Conservation (phyloP, 2,329 filamentous ascomycete genomes). For the Ciborinia camelliae region DNA sequence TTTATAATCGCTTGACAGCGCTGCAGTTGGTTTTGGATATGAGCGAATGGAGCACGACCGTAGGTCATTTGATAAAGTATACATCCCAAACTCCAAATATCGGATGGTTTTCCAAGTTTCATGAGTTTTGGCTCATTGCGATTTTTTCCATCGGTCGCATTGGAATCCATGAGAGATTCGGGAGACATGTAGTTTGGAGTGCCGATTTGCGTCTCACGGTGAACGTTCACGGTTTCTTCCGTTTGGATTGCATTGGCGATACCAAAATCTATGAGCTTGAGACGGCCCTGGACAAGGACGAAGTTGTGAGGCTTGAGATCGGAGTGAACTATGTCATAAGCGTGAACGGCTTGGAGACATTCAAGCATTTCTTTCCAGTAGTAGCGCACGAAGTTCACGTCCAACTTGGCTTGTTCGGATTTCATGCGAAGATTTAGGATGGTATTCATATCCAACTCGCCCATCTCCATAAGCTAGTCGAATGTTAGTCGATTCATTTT, state of each 20-base stretch:
- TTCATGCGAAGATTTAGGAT: slow-evolving; percentile 73
- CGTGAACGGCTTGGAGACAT: slow-evolving; percentile 85
- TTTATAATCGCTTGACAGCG: slow-evolving; percentile 86
- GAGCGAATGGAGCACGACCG: slow-evolving; percentile 90
- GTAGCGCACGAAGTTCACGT: slow-evolving; percentile 88
- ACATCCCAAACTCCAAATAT: slow-evolving; percentile 94
- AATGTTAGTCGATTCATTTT: slow-evolving; percentile 3
- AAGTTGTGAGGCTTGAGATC: slow-evolving; percentile 98
- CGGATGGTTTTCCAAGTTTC: slow-evolving; percentile 92
- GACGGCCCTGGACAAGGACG: slow-evolving; percentile 79
- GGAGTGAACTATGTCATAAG: slow-evolving; percentile 89
- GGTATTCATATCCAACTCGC: slow-evolving; percentile 87
- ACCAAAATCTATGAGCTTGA: slow-evolving; percentile 98
- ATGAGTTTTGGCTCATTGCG: slow-evolving; percentile 65
- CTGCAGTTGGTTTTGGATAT: slow-evolving; percentile 82
- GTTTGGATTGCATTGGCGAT: slow-evolving; percentile 96
- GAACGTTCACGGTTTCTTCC: slow-evolving; percentile 94
- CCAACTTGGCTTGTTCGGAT: slow-evolving; percentile 70
- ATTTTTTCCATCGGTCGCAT: slow-evolving; percentile 49
- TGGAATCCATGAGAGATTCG: slow-evolving; percentile 86
- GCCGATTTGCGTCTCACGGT: slow-evolving; percentile 90
- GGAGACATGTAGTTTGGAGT: slow-evolving; percentile 99
- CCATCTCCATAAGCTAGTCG: slow-evolving; percentile 86
- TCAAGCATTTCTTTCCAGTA: slow-evolving; percentile 99
- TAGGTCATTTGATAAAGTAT: slow-evolving; percentile 99